phyloP scores from a whole-genome alignment of 2,329 filamentous ascomycete genomes.

The Achaetomium macrosporum region DNA sequence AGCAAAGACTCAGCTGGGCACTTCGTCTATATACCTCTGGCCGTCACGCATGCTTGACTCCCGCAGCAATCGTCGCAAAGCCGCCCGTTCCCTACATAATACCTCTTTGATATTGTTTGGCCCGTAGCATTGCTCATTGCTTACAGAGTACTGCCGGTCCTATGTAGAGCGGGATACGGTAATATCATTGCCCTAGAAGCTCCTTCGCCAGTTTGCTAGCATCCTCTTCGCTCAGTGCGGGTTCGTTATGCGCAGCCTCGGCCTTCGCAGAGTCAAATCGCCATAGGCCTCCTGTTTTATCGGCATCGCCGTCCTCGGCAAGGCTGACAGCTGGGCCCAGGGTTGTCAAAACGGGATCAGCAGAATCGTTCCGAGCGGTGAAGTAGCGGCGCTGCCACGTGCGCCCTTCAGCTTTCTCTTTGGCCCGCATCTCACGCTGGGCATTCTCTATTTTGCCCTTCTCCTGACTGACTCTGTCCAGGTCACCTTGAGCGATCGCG shows the following conservation, averaged over 20 bases:
- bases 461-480: conserved; percentile 70
- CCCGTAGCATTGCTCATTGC: no score
- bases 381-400: conserved; percentile 87
- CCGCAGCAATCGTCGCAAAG: no score
- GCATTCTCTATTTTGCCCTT: conserved; percentile 88
- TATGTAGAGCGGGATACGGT: background rate
- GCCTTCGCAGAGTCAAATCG: conserved; percentile 45
- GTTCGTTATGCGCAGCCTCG: conserved; percentile 35
- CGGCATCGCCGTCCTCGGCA: conserved; percentile 46
- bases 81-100: no score
- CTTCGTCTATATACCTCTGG: no score
- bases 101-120: no score
- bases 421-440: conserved; percentile 67
- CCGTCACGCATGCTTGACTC: no score
- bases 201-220: conserved; percentile 29
- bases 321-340: conserved; percentile 45
- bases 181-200: conserved; percentile 31
- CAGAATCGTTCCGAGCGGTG: conserved; percentile 40
- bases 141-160: background rate
- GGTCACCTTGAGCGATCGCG: conserved; percentile 74
- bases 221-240: conserved; percentile 32
- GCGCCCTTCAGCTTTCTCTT: conserved; percentile 67
- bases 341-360: conserved; percentile 40
- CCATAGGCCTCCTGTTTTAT: conserved; percentile 58
- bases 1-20: no score